phyloP scores from a whole-genome alignment of 2,329 filamentous ascomycete species.

The Corniculantispora saksenae region DNA sequence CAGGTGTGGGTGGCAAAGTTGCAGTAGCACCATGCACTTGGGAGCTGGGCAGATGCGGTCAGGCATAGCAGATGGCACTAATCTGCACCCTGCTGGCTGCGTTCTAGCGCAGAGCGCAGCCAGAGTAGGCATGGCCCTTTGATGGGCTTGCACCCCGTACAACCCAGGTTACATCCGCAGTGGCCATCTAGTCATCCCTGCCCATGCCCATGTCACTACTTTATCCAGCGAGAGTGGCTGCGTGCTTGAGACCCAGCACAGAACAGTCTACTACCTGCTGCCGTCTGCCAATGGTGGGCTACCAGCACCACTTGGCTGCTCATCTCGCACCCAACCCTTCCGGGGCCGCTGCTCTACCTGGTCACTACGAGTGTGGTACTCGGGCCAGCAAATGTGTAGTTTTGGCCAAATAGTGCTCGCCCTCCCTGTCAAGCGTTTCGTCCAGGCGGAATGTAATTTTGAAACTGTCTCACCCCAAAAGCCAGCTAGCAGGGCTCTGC shows the following conservation, averaged over 20 bases:
- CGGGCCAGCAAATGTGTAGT: conserved; percentile 5
- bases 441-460: conserved; percentile 17
- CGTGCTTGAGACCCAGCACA: not conserved
- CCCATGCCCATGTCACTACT: conserved; percentile 9
- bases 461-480: conserved; percentile 20
- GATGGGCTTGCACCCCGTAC: not conserved
- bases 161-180: conserved; percentile 5
- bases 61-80: conserved; percentile 14
- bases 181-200: conserved; percentile 9
- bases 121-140: not conserved
- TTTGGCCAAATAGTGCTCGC: conserved; percentile 9
- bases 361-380: conserved; percentile 17
- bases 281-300: not conserved
- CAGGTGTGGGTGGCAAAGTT: conserved; percentile 17
- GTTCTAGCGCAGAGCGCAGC: not conserved
- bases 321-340: conserved; percentile 13
- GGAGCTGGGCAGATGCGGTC: conserved; percentile 11
- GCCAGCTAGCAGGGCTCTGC: conserved; percentile 9
- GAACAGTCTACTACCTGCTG: not conserved
- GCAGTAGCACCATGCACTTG: conserved; percentile 8
- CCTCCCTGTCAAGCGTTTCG: conserved; percentile 12
- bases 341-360: not conserved
- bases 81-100: conserved; percentile 6
- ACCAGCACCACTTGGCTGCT: conserved; percentile 1
- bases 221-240: not conserved